These are phyloP conservation scores for Nidula microcarpa DNA, from an alignment of 768 basidiomycete genomes.

Conservation along the genomic window DNA sequence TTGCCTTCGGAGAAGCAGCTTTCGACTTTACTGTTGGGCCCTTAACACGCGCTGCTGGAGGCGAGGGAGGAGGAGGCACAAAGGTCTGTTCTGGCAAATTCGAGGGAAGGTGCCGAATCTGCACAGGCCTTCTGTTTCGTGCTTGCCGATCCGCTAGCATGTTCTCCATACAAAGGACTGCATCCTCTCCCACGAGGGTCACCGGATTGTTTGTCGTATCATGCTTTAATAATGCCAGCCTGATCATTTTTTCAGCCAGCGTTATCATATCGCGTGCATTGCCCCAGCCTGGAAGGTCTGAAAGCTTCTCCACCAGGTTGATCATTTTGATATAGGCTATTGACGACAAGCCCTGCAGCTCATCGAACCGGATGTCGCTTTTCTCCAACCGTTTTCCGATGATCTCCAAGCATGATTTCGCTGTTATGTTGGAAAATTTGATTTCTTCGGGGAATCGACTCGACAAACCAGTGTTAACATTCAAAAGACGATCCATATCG, in stretches of 20 bases:
- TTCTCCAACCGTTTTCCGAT: conserved; percentile 45
- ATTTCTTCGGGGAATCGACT: conserved; percentile 69
- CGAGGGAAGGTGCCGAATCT: conserved; percentile 2
- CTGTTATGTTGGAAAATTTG: conserved; percentile 46
- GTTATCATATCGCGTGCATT: conserved; percentile 66
- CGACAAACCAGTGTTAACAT: conserved; percentile 58
- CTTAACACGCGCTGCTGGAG: conserved; percentile 4
- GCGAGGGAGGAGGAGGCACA: conserved; percentile 12
- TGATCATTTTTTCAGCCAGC: conserved; percentile 44
- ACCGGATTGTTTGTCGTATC: conserved; percentile 16
- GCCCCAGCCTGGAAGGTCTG: conserved; percentile 55
- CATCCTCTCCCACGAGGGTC: conserved; percentile 20
- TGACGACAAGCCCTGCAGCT: conserved; percentile 27
- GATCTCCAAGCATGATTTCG: conserved; percentile 46
- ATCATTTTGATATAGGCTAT: conserved; percentile 29
- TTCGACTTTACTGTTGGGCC: background rate
- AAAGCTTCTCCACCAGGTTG: conserved; percentile 34
- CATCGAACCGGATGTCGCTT: conserved; percentile 31
- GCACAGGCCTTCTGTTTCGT: conserved; percentile 5
- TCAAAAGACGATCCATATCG: conserved; percentile 60
- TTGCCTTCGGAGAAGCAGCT: conserved; percentile 2
- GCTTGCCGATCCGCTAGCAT: conserved; percentile 15
- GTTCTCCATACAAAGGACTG: conserved; percentile 7
- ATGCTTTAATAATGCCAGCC: conserved; percentile 20
- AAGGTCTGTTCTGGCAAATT: conserved; percentile 8